Conservation (phyloP, 2,329 filamentous ascomycete species). For the Microascus cirrosus region DNA sequence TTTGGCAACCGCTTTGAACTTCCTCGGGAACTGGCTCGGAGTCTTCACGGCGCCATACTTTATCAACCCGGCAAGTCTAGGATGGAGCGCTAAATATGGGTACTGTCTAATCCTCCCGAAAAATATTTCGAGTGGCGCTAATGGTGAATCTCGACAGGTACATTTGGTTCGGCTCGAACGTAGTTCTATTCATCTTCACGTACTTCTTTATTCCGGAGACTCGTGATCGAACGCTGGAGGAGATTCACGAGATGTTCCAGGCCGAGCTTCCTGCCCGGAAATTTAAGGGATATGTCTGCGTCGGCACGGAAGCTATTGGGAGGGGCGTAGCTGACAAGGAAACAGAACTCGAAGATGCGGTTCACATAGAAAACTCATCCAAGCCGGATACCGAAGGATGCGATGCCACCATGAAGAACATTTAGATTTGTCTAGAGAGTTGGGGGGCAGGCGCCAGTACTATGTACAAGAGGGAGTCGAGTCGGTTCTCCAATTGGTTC, state of each 20-base stretch:
- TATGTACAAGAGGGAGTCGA: no score
- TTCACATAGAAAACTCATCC: no score
- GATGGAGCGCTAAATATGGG: constrained; percentile 22
- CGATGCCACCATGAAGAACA: no score
- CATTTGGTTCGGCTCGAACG: constrained; percentile 28
- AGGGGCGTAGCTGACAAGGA: neutral
- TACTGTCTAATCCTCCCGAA: neutral
- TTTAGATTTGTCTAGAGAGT: no score
- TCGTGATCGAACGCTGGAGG: constrained; percentile 6
- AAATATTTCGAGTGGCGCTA: neutral
- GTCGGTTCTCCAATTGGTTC: no score
- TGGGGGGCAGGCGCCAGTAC: no score
- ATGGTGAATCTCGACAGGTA: constrained; percentile 13
- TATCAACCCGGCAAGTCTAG: constrained; percentile 26
- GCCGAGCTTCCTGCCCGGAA: constrained; percentile 5
- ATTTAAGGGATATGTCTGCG: constrained; percentile 4
- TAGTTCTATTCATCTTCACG: constrained; percentile 30
- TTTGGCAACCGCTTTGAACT: constrained; percentile 23
- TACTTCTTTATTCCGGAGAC: constrained; percentile 16
- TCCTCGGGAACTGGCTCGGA: constrained; percentile 25
- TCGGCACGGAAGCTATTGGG: neutral
- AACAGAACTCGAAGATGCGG: neutral
- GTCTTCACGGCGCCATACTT: constrained; percentile 29
- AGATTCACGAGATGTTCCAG: constrained; percentile 6
- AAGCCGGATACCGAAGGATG: no score